Base-by-base conservation (phyloP, 164 flowering plant genomes). In the Saururus chinensis region DNA sequence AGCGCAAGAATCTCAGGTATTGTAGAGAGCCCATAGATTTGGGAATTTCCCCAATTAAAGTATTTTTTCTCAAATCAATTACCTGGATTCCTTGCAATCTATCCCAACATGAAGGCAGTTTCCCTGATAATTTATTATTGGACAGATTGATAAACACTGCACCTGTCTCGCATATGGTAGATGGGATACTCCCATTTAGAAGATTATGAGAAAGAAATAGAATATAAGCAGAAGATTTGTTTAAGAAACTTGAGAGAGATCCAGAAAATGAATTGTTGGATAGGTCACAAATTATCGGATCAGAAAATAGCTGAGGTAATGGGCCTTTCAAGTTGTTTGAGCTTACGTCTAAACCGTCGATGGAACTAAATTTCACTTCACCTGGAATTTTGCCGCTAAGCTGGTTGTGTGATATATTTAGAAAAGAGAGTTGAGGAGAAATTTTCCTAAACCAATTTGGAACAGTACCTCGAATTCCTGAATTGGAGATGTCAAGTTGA, bases 51-150 rank as follows among this genome's bases (percentile, higher is more conserved):
- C 2, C 37, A 30, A 6, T 30, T 6, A 30, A 6, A 30, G 2
- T 30, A 30, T 30, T 30, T 2, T 30, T 30, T 30, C 37, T 6
- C 37, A 30, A 30, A 30, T 30, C 37, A 30, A 30, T 30, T 30
- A 30, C 37, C 6, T 6, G 2, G 37, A 30, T n/a, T n/a, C 37
- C 6, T 6, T n/a, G n/a, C n/a, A 30, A 30, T 30, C 37, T 30
- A 30, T 30, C 6, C 37, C 37, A 30, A 30, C 37, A 30, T 30
- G 2, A 6, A 30, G 37, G 37, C 37, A 30, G 37, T 30, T 24
- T 9, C 16, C 65, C 65, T n/a, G n/a, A n/a, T n/a, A 54, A 54
- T 1, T 21, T 19, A 30, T 63, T 63, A 20, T 40, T 40, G 19
- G 19, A n/a, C 61, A 59, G 19, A 0, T 59, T 19, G 24, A 59